Percentiles rank a stretch among this genome's conserved stretches.
Evolutionary conservation across 2,329 filamentous ascomycete species (phyloP).

Genomic region (Monosporascus sp.): DNA sequence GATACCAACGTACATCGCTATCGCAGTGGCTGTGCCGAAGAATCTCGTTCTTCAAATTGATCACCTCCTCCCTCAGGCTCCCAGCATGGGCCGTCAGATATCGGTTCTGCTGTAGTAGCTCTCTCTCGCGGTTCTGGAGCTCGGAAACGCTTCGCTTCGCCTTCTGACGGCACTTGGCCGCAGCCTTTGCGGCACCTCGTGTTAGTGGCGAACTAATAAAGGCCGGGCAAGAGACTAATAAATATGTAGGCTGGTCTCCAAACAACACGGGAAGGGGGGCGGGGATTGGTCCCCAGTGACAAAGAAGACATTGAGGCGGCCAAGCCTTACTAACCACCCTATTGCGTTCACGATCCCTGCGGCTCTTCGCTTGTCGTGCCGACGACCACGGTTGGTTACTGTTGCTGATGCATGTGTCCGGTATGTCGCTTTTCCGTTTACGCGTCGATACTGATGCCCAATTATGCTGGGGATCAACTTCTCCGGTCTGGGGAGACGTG

Average conservation of each 20-base stretch:
- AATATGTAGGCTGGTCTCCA: too few relatives aligned
- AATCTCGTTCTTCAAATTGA: constrained; percentile 22
- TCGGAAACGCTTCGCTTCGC: constrained; percentile 15
- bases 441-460: background rate
- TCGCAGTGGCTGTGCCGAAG: constrained; percentile 19
- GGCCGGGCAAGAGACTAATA: too few relatives aligned
- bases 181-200: background rate
- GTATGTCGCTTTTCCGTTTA: background rate
- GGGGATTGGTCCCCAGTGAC: too few relatives aligned
- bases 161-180: constrained; percentile 20
- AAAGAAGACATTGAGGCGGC: background rate
- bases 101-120: constrained; percentile 16
- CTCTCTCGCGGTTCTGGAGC: constrained; percentile 16
- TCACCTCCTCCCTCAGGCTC: constrained; percentile 17
- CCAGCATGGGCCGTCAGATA: constrained; percentile 12
- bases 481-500: background rate
- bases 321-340: background rate
- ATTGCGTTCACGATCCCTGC: background rate
- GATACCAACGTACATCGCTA: constrained; percentile 12
- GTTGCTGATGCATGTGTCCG: background rate
- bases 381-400: background rate
- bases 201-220: background rate
- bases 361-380: background rate
- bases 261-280: too few relatives aligned
- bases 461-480: background rate